A percentile compares a stretch with the other conserved stretches of the same genome.
phyloP scores from a whole-genome alignment of 306 rosid genomes.

The Glycyrrhiza uralensis region DNA sequence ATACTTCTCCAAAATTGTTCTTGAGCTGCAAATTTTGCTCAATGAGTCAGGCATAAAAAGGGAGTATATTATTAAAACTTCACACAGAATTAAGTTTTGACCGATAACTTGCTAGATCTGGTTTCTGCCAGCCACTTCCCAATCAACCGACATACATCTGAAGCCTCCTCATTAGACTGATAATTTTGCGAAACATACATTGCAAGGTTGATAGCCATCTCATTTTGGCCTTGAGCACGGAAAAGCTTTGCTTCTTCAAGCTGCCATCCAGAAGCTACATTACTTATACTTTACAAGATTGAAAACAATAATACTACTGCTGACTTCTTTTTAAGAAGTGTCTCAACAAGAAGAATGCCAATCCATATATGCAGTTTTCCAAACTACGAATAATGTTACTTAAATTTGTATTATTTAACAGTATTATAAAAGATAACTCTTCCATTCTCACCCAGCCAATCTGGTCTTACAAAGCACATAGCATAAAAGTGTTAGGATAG shows the following conservation, averaged over 20 bases:
- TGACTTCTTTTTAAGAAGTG: constrained; percentile 7
- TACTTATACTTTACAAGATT: background rate
- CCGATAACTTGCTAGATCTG: constrained; percentile 86
- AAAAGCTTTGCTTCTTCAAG: constrained; percentile 97
- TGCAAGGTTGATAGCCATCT: constrained; percentile 91
- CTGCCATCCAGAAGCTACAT: constrained; percentile 44
- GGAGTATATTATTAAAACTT: background rate
- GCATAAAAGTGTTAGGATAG: background rate
- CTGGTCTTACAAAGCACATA: background rate
- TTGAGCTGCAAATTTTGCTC: constrained; percentile 61
- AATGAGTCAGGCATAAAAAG: background rate
- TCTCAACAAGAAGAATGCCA: background rate
- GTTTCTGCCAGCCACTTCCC: constrained; percentile 99
- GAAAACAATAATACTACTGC: background rate
- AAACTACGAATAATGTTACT: background rate
- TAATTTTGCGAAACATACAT: constrained; percentile 55
- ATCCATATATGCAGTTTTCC: background rate
- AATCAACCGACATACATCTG: constrained; percentile 79
- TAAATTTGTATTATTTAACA: background rate
- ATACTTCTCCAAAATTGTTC: constrained; percentile 91
- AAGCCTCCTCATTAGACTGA: constrained; percentile 60
- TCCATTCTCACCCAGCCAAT: background rate
- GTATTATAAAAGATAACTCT: background rate
- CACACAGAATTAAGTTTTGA: constrained; percentile 17
- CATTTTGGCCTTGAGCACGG: constrained; percentile 88